Base-by-base conservation (phyloP, 75 land plant genomes). In the Pinus tabuliformis region DNA sequence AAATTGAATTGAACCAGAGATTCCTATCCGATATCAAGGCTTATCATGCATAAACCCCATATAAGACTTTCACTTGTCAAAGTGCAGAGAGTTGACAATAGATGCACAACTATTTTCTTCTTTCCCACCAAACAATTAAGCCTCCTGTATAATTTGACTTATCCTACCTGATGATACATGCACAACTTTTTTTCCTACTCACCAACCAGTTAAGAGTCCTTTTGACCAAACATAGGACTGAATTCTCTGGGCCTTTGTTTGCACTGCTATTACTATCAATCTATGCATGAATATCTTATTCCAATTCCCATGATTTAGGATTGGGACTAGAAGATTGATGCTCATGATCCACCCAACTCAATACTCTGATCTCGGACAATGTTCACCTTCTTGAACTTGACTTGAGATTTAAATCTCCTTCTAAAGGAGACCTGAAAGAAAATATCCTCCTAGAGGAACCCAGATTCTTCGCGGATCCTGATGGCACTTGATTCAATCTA, bases 131-230 rank as follows among this genome's bases (percentile, higher is more conserved):
- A 49, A 49, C 12, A 49, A 12, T 49, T 9, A 49, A 9, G 54
- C 12, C 9, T 49, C 54, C 11, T 9, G 12, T 49, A 49, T 1
- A 49, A 9, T 9, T 49, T 49, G 54, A 49, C 54, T 1, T 49
- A 11, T 49, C 54, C 54, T 9, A 49, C 54, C 54, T 1, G 54
- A 49, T 49, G 83, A 75, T 26, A 83, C 85, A 37, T 89, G 88
- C 56, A 84, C 85, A 66, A 89, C 81, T 80, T 62, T 82, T 91
- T 72, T 81, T 84, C 56, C 81, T 84, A 17, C 94, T 88, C 72
- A 88, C 65, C 30, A 92, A 73, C 94, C 92, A 92, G 72, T 80
- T 82, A 64, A 92, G 58, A 59, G 92, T 90, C 56, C 86, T 82
- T 84, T 81, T 91, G 2, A 85, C 87, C 61, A 84, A 84, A 57